Conservation (phyloP, 106 monocot species). For the Dendrobium catenatum region DNA sequence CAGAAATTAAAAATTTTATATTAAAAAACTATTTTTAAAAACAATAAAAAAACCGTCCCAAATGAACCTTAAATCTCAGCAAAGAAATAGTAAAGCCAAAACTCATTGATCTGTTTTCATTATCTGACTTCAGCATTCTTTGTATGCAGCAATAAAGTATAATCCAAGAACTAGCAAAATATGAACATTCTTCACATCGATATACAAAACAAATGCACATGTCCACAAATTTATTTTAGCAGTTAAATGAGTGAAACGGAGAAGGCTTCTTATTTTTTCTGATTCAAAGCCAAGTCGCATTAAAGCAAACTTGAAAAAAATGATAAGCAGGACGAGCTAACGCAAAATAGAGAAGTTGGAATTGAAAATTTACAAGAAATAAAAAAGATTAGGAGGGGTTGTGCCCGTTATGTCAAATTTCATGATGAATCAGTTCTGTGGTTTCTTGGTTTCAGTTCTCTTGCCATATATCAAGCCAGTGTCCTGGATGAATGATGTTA, state of each 20-base stretch:
- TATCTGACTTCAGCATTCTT: no score
- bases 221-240: background rate
- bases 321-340: background rate
- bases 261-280: no score
- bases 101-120: no score
- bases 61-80: background rate
- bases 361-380: background rate
- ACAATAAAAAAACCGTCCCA: no score
- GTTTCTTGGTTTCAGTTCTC: slow-evolving; percentile 30
- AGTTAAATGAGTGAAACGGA: background rate
- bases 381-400: background rate
- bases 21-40: no score
- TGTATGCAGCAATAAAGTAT: no score
- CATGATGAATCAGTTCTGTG: slow-evolving; percentile 23
- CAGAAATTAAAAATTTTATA: no score
- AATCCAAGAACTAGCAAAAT: no score
- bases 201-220: background rate
- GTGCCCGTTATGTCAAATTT: background rate
- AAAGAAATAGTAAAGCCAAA: background rate
- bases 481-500: slow-evolving; percentile 28
- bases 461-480: slow-evolving; percentile 88
- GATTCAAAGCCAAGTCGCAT: no score
- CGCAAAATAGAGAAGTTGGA: background rate
- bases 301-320: no score
- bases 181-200: background rate